phyloP scores from a whole-genome alignment of 768 basidiomycete species.

The Podaxis sp. region DNA sequence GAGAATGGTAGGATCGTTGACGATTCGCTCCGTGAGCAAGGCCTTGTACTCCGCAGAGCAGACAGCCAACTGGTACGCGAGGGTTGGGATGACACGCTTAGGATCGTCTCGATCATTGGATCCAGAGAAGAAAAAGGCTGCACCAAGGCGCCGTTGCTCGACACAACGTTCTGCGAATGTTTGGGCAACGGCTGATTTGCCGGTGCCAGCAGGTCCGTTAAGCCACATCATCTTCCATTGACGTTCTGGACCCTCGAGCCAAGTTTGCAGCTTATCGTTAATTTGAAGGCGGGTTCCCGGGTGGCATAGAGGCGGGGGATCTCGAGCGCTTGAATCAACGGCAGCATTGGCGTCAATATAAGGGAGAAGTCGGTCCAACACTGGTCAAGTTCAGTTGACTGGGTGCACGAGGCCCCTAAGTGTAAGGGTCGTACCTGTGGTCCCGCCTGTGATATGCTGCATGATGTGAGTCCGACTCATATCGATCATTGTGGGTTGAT shows the following conservation, averaged over 20 bases:
- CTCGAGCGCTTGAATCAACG: not conserved
- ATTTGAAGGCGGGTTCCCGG: not conserved
- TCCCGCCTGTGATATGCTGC: no score
- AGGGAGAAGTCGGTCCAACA: not conserved
- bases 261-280: not conserved
- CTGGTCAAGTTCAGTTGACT: not conserved
- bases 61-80: slow-evolving; percentile 5
- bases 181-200: slow-evolving; percentile 6
- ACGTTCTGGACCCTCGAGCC: not conserved
- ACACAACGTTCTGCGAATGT: not conserved
- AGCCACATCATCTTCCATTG: slow-evolving; percentile 10
- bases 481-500: not conserved
- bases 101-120: not conserved
- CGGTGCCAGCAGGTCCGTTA: slow-evolving; percentile 6
- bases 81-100: not conserved
- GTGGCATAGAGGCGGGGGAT: not conserved
- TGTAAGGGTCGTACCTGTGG: no score
- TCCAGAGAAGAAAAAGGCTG: slow-evolving; percentile 8
- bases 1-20: not conserved
- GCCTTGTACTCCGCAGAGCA: not conserved
- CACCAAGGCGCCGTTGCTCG: not conserved
- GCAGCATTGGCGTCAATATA: not conserved
- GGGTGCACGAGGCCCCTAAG: not conserved
- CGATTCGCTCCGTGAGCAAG: not conserved
- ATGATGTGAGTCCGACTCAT: not conserved